phyloP scores from a whole-genome alignment of 1,284 basidiomycete species.

The Phylloboletellus chloephorus region DNA sequence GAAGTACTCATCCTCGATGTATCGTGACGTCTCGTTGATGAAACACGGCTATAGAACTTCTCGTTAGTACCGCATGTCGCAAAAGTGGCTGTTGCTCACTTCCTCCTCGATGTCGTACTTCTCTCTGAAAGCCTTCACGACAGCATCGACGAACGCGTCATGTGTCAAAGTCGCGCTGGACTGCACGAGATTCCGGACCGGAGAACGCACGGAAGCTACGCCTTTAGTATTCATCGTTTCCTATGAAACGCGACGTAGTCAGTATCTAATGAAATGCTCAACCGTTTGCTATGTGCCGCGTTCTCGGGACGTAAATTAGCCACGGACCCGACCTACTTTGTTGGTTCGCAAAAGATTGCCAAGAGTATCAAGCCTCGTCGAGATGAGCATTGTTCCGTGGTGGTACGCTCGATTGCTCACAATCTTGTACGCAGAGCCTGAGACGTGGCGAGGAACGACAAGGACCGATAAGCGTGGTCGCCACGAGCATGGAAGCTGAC shows the following conservation, averaged over 20 bases:
- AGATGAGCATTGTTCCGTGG: slow-evolving; percentile 98
- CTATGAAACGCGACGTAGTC: slow-evolving; percentile 33
- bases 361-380: slow-evolving; percentile 66
- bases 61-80: not conserved
- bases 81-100: slow-evolving; percentile 26
- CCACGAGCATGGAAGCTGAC: not conserved
- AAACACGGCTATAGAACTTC: slow-evolving; percentile 27
- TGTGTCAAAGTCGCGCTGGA: slow-evolving; percentile 57
- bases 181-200: slow-evolving; percentile 79
- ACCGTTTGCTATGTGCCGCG: not conserved
- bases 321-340: slow-evolving; percentile 47
- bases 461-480: slow-evolving; percentile 3
- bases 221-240: slow-evolving; percentile 79
- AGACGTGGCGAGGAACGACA: slow-evolving; percentile 56
- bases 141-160: slow-evolving; percentile 64
- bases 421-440: slow-evolving; percentile 97
- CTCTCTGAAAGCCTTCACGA: slow-evolving; percentile 65
- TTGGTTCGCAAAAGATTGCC: slow-evolving; percentile 68
- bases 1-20: slow-evolving; percentile 52
- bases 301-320: not conserved
- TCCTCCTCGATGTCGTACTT: slow-evolving; percentile 55
- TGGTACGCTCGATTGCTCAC: slow-evolving; percentile 90
- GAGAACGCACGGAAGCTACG: slow-evolving; percentile 87
- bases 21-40: slow-evolving; percentile 43
- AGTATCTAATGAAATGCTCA: not conserved